A percentile compares a stretch with the other conserved stretches of the same genome.
These are phyloP conservation scores for Crithidia acanthocephali DNA, from an alignment of 208 protist species.

Conservation along the genomic window DNA sequence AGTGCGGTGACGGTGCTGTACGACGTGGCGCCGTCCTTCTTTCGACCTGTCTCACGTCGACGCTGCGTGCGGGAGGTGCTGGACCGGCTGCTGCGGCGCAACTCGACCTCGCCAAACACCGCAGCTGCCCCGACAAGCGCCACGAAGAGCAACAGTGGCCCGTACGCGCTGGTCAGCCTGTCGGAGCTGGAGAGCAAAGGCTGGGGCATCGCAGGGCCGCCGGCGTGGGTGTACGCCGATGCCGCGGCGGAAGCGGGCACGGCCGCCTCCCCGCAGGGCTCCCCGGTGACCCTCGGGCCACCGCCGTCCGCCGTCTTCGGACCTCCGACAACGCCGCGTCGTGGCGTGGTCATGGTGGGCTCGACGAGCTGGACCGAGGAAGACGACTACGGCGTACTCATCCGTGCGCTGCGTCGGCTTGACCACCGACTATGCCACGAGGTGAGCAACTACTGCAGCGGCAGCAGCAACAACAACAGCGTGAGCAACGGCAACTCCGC, in stretches of 20 bases:
- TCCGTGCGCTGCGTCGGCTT: constrained; percentile 85
- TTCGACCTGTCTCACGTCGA: constrained; percentile 46
- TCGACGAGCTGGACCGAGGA: constrained; percentile 97
- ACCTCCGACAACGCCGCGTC: not conserved
- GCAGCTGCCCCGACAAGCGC: not conserved
- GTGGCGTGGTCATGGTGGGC: constrained; percentile 86
- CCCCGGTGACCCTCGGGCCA: not conserved
- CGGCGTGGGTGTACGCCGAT: constrained; percentile 59
- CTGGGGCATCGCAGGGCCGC: constrained; percentile 70
- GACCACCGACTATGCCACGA: constrained; percentile 71
- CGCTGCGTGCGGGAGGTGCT: constrained; percentile 66
- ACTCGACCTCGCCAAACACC: constrained; percentile 5
- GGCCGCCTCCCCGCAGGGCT: constrained; percentile 4
- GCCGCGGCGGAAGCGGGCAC: constrained; percentile 10
- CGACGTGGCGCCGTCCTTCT: constrained; percentile 79
- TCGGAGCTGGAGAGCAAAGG: constrained; percentile 24
- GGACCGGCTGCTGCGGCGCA: constrained; percentile 28
- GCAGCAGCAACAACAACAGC: constrained; percentile 2
- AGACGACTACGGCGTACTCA: constrained; percentile 96
- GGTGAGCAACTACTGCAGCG: not conserved
- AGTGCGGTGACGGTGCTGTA: constrained; percentile 63
- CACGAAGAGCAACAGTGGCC: not conserved
- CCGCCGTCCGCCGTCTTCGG: not conserved
- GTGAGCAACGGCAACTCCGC: constrained; percentile 33
- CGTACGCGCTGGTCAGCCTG: constrained; percentile 20